Base-by-base conservation (phyloP, 768 basidiomycete species). In the Candolleomyces efflorescens region DNA sequence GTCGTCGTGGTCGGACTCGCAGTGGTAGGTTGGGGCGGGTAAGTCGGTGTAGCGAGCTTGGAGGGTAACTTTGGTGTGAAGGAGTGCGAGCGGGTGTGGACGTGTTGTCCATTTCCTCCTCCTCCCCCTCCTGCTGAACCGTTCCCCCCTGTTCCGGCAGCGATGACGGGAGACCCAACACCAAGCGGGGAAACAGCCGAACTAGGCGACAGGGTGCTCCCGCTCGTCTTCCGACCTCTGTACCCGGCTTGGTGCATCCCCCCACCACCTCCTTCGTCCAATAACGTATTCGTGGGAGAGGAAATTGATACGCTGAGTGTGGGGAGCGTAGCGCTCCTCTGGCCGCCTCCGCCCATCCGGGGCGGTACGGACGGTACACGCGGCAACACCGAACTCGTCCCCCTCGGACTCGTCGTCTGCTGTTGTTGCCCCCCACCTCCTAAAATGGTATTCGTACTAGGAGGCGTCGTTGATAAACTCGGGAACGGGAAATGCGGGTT, bases 61-160 rank as follows among this genome's bases (percentile, higher is more conserved):
- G 88, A 87, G 2, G 88, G 79, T 17, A 89, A 69, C 58, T 86
- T 87, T 0, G 87, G 88, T 0, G 87, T 84, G 61, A 90, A 89
- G 1, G 87, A 81, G 60, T 87, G 85, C 26, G 83, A 86, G 44
- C 87, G 83, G 37, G 79, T 77, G 64, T 84, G 89, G 22, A 82
- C 82, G 56, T 82, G 80, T 5, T 32, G 32, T 1, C 32, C 32
- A 11, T 11, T 32, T 5, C 32, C 5, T 32, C 7, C 32, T 32
- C 32, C n/a, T n/a, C n/a, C n/a, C n/a, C n/a, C n/a, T n/a, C n/a
- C n/a, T n/a, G n/a, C n/a, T n/a, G n/a, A n/a, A n/a, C n/a, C n/a
- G n/a, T n/a, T n/a, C n/a, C n/a, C n/a, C n/a, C n/a, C n/a, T n/a
- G n/a, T n/a, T n/a, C n/a, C n/a, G n/a, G n/a, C n/a, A n/a, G n/a